phyloP scores from a whole-genome alignment of 208 protist genomes.

The Leishmania tropica region DNA sequence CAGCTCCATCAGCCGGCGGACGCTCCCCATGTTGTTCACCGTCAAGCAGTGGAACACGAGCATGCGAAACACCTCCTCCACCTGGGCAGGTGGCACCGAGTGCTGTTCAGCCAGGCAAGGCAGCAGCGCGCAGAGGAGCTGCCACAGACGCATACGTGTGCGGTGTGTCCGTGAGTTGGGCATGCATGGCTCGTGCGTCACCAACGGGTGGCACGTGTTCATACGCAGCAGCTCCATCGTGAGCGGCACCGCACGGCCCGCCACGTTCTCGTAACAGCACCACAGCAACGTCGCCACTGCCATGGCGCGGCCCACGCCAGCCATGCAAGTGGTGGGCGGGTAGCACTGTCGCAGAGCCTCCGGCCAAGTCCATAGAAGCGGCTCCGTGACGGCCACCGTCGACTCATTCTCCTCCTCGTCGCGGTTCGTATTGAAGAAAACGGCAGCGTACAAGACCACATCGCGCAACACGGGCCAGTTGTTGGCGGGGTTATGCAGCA shows the following conservation, averaged over 20 bases:
- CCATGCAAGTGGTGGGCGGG: slow-evolving; percentile 76
- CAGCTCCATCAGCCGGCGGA: slow-evolving; percentile 89
- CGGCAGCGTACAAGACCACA: slow-evolving; percentile 62
- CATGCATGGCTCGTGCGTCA: slow-evolving; percentile 87
- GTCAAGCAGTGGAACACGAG: slow-evolving; percentile 60
- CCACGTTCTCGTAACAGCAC: slow-evolving; percentile 44
- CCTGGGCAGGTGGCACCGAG: slow-evolving; percentile 16
- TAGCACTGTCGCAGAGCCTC: slow-evolving; percentile 59
- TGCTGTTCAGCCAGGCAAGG: slow-evolving; percentile 47
- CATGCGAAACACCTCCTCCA: slow-evolving; percentile 43
- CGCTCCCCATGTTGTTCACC: slow-evolving; percentile 88
- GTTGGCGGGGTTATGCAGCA: slow-evolving; percentile 47
- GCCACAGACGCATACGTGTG: slow-evolving; percentile 85
- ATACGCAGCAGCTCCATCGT: slow-evolving; percentile 65
- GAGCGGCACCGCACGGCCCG: slow-evolving; percentile 32
- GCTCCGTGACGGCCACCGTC: slow-evolving; percentile 75
- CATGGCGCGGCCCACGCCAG: slow-evolving; percentile 70
- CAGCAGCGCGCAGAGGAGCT: slow-evolving; percentile 78
- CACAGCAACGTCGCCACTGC: slow-evolving; percentile 69
- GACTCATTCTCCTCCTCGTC: slow-evolving; percentile 84
- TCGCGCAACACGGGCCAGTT: slow-evolving; percentile 53
- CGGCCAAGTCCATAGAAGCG: slow-evolving; percentile 60
- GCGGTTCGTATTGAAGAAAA: slow-evolving; percentile 73
- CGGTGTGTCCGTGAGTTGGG: slow-evolving; percentile 90
- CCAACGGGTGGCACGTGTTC: slow-evolving; percentile 54